A percentile compares a stretch with the other conserved stretches of the same genome.
Evolutionary conservation across 805 yeast species (phyloP).

Genomic region (Monosporozyma siamensis): DNA sequence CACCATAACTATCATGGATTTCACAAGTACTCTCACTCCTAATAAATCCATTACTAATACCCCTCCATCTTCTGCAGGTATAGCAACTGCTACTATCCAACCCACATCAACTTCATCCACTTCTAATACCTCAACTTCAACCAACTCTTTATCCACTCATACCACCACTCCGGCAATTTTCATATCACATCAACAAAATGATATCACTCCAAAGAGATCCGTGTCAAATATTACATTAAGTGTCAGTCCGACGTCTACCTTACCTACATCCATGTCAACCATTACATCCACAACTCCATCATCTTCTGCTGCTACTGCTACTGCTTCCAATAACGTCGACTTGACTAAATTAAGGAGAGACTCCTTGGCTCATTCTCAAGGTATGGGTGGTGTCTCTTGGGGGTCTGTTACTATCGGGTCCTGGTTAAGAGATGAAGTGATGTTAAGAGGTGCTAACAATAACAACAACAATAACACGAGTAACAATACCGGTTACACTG

Average conservation of each 20-base stretch:
- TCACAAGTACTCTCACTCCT: background rate
- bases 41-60: background rate
- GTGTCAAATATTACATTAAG: background rate
- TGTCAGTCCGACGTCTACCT: conserved; percentile 7
- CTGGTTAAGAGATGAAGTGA: conserved; percentile 90
- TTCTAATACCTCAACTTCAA: background rate
- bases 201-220: background rate
- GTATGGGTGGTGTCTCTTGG: conserved; percentile 97
- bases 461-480: conserved; percentile 1
- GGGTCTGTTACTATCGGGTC: conserved; percentile 92
- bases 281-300: no score
- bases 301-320: no score
- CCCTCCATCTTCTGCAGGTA: no score
- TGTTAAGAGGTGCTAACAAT: conserved; percentile 36
- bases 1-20: no score
- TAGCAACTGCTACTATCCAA: background rate
- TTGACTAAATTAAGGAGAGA: conserved; percentile 43
- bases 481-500: conserved; percentile 1
- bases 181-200: background rate
- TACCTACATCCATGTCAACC: no score
- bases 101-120: background rate
- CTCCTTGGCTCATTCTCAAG: conserved; percentile 90
- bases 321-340: background rate
- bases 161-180: background rate
- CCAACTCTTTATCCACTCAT: no score